A percentile compares a stretch with the other conserved stretches of the same genome.
phyloP scores from a whole-genome alignment of 176 grass and related monocot species.

The Poa annua region DNA sequence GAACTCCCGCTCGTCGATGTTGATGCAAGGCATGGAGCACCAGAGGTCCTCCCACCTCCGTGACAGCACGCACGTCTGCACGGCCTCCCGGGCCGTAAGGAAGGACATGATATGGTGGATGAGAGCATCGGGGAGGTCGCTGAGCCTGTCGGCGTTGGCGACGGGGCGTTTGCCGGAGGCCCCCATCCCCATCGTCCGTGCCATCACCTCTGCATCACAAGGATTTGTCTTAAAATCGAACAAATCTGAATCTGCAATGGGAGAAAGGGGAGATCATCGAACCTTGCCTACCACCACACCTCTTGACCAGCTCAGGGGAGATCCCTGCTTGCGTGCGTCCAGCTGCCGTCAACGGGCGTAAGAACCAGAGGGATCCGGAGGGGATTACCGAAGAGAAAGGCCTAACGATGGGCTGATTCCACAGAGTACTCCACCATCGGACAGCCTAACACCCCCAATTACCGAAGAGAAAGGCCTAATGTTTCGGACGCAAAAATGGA shows the following conservation, averaged over 20 bases:
- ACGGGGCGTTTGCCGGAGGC: not conserved
- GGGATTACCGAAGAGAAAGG: too few relatives aligned
- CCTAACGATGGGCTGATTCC: too few relatives aligned
- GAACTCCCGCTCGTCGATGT: not conserved
- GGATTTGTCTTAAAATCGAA: not conserved
- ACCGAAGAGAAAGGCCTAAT: too few relatives aligned
- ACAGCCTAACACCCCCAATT: too few relatives aligned
- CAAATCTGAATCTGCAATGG: not conserved
- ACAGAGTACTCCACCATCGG: too few relatives aligned
- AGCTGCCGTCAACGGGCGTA: not conserved
- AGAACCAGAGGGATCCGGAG: not conserved
- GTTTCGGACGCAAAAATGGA: too few relatives aligned
- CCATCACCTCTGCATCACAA: not conserved
- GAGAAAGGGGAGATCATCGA: not conserved
- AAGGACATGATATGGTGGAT: constrained; percentile 6
- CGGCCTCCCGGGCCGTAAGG: constrained; percentile 4
- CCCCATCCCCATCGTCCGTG: not conserved
- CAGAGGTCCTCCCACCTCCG: constrained; percentile 21
- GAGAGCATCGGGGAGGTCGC: not conserved
- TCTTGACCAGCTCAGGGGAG: too few relatives aligned
- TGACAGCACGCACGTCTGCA: constrained; percentile 8
- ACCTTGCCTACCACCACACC: not conserved
- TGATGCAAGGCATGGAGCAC: constrained; percentile 22
- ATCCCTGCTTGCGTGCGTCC: not conserved
- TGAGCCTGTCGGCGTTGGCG: not conserved